These are phyloP conservation scores for Trifolium subterraneum DNA, from an alignment of 306 rosid species.

Conservation along the genomic window DNA sequence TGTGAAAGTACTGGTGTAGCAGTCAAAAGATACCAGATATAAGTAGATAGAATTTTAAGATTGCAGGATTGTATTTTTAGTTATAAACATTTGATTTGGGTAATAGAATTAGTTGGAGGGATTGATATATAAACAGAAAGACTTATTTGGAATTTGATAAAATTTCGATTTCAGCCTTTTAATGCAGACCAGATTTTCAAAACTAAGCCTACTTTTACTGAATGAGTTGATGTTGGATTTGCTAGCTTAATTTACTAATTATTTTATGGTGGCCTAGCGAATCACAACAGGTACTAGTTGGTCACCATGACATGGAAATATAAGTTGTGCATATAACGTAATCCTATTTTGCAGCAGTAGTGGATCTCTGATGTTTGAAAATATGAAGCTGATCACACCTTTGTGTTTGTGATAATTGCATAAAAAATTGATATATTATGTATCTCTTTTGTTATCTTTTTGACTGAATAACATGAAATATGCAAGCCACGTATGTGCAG, in stretches of 20 bases:
- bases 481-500: not conserved
- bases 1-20: not conserved
- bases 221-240: constrained; percentile 36
- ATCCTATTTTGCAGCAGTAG: constrained; percentile 29
- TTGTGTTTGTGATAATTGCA: constrained; percentile 29
- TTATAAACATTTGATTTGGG: constrained; percentile 28
- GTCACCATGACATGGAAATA: not conserved
- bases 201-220: constrained; percentile 18
- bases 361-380: constrained; percentile 28
- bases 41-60: not conserved
- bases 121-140: not conserved
- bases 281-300: constrained; percentile 25
- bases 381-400: constrained; percentile 33
- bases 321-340: constrained; percentile 4
- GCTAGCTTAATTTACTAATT: constrained; percentile 29
- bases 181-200: constrained; percentile 25
- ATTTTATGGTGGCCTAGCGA: constrained; percentile 14
- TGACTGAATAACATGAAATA: constrained; percentile 32
- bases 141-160: constrained; percentile 21
- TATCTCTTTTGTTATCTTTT: constrained; percentile 15
- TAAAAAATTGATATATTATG: constrained; percentile 3
- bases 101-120: constrained; percentile 6
- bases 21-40: not conserved
- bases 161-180: constrained; percentile 28
- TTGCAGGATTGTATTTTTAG: constrained; percentile 19